Conservation (phyloP, 495 filamentous ascomycete genomes). For the Penicillium cosmopolitanum region DNA sequence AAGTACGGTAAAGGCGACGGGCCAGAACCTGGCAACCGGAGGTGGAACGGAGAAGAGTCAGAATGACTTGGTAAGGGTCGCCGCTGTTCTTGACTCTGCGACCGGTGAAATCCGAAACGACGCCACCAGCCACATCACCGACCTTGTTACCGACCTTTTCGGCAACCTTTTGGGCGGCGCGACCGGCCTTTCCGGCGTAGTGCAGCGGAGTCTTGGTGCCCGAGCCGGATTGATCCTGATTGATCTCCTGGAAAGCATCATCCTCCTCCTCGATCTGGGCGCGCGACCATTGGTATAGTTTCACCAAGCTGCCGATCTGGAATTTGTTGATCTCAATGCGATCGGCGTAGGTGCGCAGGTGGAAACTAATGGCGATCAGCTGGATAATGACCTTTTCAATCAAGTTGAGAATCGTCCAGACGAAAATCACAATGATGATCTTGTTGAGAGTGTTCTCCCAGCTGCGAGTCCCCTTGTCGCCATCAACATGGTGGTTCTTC, state of each 20-base stretch:
- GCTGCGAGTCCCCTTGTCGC: constrained; percentile 48
- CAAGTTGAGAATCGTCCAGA: constrained; percentile 78
- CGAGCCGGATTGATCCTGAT: constrained; percentile 35
- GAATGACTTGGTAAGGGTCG: constrained; percentile 80
- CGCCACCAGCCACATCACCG: constrained; percentile 83
- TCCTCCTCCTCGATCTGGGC: constrained; percentile 71
- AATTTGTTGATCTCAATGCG: constrained; percentile 93
- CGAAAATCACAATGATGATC: constrained; percentile 81
- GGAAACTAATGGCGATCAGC: constrained; percentile 91
- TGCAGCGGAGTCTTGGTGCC: constrained; percentile 75
- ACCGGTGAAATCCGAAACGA: constrained; percentile 95
- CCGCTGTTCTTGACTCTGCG: constrained; percentile 70
- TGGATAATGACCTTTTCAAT: constrained; percentile 94
- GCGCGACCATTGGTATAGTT: constrained; percentile 83
- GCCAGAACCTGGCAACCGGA: constrained; percentile 83
- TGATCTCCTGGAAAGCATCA: constrained; percentile 67
- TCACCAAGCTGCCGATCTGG: constrained; percentile 77
- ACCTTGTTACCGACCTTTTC: constrained; percentile 82
- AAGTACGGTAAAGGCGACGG: constrained; percentile 89
- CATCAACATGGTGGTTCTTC: constrained; percentile 74
- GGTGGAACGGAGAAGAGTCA: constrained; percentile 74
- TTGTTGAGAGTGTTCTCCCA: constrained; percentile 88
- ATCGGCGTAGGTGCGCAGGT: constrained; percentile 87
- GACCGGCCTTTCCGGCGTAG: constrained; percentile 61
- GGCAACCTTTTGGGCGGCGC: constrained; percentile 71